Conservation (phyloP, 2,329 filamentous ascomycete genomes). For the Hypoxylon sp. region DNA sequence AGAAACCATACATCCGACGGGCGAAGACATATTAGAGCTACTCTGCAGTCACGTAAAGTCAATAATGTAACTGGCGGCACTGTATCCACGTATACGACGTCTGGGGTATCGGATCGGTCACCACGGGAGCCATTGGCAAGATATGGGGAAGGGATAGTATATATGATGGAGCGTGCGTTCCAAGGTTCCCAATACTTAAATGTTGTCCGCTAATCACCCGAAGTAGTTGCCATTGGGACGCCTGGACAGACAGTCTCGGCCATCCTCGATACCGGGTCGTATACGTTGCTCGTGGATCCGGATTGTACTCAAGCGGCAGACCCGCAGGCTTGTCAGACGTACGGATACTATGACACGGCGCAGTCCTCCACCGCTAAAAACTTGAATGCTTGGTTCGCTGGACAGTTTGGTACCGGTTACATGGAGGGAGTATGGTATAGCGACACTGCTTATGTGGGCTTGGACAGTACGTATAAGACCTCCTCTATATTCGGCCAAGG, state of each 20-base stretch:
- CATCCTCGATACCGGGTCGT: slow-evolving; percentile 58
- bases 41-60: slow-evolving; percentile 43
- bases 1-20: slow-evolving; percentile 20
- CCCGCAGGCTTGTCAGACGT: slow-evolving; percentile 51
- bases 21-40: slow-evolving; percentile 47
- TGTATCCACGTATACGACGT: slow-evolving; percentile 23
- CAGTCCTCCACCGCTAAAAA: slow-evolving; percentile 52
- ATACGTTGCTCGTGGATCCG: slow-evolving; percentile 58
- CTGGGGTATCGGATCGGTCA: slow-evolving; percentile 34
- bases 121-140: slow-evolving; percentile 46
- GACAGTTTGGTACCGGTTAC: slow-evolving; percentile 55
- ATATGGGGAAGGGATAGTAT: slow-evolving; percentile 54
- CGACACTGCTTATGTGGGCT: slow-evolving; percentile 54
- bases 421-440: slow-evolving; percentile 55
- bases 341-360: slow-evolving; percentile 55
- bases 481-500: background rate
- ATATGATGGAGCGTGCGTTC: slow-evolving; percentile 55
- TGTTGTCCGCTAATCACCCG: slow-evolving; percentile 7
- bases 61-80: slow-evolving; percentile 39
- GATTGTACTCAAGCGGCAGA: slow-evolving; percentile 55
- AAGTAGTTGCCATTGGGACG: slow-evolving; percentile 56
- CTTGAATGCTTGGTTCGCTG: slow-evolving; percentile 49
- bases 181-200: no score
- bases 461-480: slow-evolving; percentile 43
- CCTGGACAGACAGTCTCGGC: slow-evolving; percentile 56